Evolutionary conservation across 257 asterid species (phyloP).

Genomic region (Lycium ferocissimum): DNA sequence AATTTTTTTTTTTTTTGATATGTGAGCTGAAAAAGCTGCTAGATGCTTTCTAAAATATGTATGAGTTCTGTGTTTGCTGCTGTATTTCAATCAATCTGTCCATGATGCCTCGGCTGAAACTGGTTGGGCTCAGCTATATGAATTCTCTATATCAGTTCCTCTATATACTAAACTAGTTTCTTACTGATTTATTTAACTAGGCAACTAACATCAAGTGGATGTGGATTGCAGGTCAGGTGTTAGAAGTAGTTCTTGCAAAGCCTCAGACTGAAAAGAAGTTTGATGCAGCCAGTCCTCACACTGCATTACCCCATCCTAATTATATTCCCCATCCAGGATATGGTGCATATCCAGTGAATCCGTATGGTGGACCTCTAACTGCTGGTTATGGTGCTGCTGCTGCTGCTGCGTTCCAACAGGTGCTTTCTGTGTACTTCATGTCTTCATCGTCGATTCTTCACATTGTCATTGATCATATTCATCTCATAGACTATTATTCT

Average conservation of each 20-base stretch:
- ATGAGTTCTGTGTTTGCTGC: neutral
- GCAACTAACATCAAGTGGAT: conserved; percentile 27
- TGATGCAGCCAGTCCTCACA: conserved; percentile 63
- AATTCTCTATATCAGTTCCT: conserved; percentile 3
- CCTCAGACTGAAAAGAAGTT: conserved; percentile 90
- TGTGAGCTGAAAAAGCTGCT: neutral
- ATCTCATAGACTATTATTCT: conserved; percentile 24
- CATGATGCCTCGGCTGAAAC: neutral
- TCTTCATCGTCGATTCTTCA: neutral
- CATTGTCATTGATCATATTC: neutral
- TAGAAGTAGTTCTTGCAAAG: conserved; percentile 95
- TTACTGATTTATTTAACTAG: neutral
- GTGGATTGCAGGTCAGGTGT: conserved; percentile 65
- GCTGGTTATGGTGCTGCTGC: conserved; percentile 76
- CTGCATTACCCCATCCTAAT: conserved; percentile 61
- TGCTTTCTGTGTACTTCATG: conserved; percentile 30
- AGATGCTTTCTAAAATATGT: neutral
- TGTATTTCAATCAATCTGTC: conserved; percentile 2
- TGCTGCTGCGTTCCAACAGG: conserved; percentile 89
- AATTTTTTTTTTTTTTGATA: neutral
- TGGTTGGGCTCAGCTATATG: conserved; percentile 9
- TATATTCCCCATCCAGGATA: conserved; percentile 83
- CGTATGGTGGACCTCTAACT: conserved; percentile 72
- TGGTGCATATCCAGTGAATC: conserved; percentile 75
- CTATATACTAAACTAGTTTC: neutral